phyloP scores from a whole-genome alignment of 352 stramenopile species.

The Bremia lactucae region DNA sequence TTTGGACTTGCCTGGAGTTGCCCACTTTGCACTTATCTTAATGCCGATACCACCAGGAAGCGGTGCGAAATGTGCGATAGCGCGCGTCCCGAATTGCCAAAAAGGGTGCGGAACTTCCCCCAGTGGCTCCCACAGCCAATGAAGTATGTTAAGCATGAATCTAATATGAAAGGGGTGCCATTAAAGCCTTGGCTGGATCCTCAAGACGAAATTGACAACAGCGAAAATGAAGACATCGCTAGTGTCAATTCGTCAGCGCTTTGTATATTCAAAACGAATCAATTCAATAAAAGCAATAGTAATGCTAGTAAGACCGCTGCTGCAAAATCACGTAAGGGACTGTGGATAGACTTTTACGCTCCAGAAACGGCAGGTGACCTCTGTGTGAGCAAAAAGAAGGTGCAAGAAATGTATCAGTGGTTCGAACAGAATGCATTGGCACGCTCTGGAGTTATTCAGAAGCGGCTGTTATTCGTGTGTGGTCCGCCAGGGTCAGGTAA shows the following conservation, averaged over 20 bases:
- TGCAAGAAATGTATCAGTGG: constrained; percentile 62
- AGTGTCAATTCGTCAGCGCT: constrained; percentile 4
- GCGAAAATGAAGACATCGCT: constrained; percentile 11
- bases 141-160: constrained; percentile 5
- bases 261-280: background rate
- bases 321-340: constrained; percentile 1
- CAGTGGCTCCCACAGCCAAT: constrained; percentile 32
- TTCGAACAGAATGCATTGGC: constrained; percentile 21
- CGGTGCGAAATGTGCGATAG: constrained; percentile 37
- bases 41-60: constrained; percentile 10
- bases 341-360: constrained; percentile 45
- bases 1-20: constrained; percentile 23
- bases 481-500: constrained; percentile 73
- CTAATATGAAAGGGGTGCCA: constrained; percentile 1
- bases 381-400: constrained; percentile 78
- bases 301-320: background rate
- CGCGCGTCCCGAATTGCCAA: constrained; percentile 10
- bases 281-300: constrained; percentile 1
- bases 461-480: constrained; percentile 72
- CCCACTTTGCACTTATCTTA: constrained; percentile 37
- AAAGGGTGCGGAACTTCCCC: constrained; percentile 25
- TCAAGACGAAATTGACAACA: constrained; percentile 32
- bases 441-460: constrained; percentile 12
- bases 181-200: background rate
- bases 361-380: constrained; percentile 49